phyloP scores from a whole-genome alignment of 1,284 basidiomycete species.

The Erythrobasidium hasegawianum region DNA sequence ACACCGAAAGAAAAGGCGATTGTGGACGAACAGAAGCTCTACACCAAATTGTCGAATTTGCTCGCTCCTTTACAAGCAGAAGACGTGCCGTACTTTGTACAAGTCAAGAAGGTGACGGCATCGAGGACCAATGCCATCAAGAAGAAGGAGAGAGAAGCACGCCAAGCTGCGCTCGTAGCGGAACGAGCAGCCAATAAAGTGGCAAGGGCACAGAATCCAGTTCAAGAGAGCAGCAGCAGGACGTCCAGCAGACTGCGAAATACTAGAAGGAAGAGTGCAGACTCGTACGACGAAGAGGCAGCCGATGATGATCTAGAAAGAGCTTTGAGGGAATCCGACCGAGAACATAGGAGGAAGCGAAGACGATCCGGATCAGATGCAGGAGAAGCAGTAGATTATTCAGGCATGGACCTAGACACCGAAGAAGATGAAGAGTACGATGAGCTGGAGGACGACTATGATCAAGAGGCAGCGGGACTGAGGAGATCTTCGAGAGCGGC shows the following conservation, averaged over 20 bases:
- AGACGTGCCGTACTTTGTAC: slow-evolving; percentile 22
- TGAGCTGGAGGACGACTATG: slow-evolving; percentile 10
- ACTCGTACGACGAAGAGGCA: slow-evolving; percentile 27
- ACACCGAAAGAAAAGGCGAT: slow-evolving; percentile 2
- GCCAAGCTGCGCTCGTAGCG: slow-evolving; percentile 16
- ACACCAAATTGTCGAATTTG: slow-evolving; percentile 7
- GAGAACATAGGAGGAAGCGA: slow-evolving; percentile 10
- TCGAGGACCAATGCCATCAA: slow-evolving; percentile 22
- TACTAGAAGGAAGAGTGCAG: slow-evolving; percentile 6
- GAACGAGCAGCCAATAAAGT: neutral
- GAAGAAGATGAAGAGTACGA: slow-evolving; percentile 15
- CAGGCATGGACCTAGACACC: slow-evolving; percentile 4
- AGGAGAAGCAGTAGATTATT: slow-evolving; percentile 3
- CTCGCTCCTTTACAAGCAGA: slow-evolving; percentile 1
- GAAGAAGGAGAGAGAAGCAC: slow-evolving; percentile 8
- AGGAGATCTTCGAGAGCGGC: slow-evolving; percentile 2
- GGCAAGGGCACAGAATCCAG: neutral
- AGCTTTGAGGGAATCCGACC: slow-evolving; percentile 23
- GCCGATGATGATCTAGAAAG: slow-evolving; percentile 24
- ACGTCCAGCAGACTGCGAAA: slow-evolving; percentile 8
- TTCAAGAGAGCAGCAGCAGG: neutral
- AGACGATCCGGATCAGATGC: slow-evolving; percentile 13
- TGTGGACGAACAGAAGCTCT: slow-evolving; percentile 19
- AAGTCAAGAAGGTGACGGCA: slow-evolving; percentile 1
- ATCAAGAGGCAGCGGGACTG: neutral